Conservation (phyloP, 2,329 filamentous ascomycete genomes). For the Hymenoscyphus fructigenus region DNA sequence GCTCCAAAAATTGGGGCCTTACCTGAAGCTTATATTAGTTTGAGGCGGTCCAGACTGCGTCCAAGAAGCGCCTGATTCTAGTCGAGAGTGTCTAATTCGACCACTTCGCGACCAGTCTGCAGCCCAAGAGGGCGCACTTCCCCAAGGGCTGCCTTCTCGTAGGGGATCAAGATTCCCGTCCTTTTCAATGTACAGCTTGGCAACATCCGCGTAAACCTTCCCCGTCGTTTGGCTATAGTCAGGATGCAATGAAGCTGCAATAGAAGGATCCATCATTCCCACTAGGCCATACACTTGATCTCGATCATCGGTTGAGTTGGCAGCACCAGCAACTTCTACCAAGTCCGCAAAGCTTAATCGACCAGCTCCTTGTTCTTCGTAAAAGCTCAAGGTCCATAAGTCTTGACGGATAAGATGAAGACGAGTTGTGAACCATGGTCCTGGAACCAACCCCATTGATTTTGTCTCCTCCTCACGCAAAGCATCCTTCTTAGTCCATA, state of each 20-base stretch:
- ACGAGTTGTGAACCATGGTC: no score
- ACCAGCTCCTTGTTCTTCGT: neutral
- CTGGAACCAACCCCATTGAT: no score
- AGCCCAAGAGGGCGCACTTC: slow-evolving; percentile 17
- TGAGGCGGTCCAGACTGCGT: no score
- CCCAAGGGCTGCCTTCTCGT: slow-evolving; percentile 22
- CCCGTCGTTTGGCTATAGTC: slow-evolving; percentile 13
- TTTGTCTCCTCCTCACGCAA: no score
- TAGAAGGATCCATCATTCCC: slow-evolving; percentile 17
- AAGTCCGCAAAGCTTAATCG: neutral
- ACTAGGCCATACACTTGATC: slow-evolving; percentile 27
- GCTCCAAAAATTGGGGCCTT: no score
- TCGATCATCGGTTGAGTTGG: slow-evolving; percentile 14
- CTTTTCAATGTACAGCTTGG: slow-evolving; percentile 15
- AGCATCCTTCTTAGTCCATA: no score
- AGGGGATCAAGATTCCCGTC: slow-evolving; percentile 15
- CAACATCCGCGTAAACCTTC: slow-evolving; percentile 12
- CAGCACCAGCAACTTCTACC: slow-evolving; percentile 15
- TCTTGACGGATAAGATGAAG: neutral
- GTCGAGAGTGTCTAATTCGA: slow-evolving; percentile 9
- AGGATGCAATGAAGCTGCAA: slow-evolving; percentile 16
- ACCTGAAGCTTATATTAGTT: no score
- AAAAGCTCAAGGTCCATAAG: neutral
- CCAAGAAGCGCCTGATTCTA: neutral
- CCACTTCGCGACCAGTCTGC: slow-evolving; percentile 23